phyloP scores from a whole-genome alignment of 148 eudicot species.

The Chenopodium suecicum region DNA sequence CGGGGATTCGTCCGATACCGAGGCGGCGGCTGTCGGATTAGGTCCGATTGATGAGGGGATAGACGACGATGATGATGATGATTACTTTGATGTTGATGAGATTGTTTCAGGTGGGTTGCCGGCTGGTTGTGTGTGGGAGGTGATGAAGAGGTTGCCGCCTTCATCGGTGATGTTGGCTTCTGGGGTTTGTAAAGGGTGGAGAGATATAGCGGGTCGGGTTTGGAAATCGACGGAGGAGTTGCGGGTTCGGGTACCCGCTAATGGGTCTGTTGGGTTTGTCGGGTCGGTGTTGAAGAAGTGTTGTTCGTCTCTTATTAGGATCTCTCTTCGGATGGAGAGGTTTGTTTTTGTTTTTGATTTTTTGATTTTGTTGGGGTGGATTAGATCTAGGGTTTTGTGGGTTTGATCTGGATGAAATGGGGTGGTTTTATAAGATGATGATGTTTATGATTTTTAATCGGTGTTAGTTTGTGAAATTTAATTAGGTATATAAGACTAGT shows the following conservation, averaged over 20 bases:
- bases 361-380: constrained; percentile 1
- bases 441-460: not conserved
- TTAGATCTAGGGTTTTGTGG: constrained; percentile 4
- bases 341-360: constrained; percentile 10
- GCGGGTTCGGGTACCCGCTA: constrained; percentile 69
- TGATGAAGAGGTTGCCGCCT: constrained; percentile 69
- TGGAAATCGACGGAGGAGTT: constrained; percentile 81
- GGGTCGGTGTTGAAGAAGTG: constrained; percentile 80
- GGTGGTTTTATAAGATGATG: not conserved
- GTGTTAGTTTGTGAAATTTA: not conserved
- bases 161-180: constrained; percentile 59
- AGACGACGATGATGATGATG: constrained; percentile 23
- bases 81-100: constrained; percentile 29
- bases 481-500: not conserved
- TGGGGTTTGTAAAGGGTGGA: constrained; percentile 85
- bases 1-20: constrained; percentile 27
- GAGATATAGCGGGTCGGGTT: constrained; percentile 53
- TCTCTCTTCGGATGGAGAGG: constrained; percentile 83
- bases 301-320: constrained; percentile 55
- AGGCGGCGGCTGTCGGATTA: constrained; percentile 8
- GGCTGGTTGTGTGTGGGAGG: constrained; percentile 62
- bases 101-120: constrained; percentile 42
- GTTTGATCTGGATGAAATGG: not conserved
- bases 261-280: constrained; percentile 50
- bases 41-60: not conserved